Conservation (phyloP, 2,329 filamentous ascomycete species). For the Onygena corvina region DNA sequence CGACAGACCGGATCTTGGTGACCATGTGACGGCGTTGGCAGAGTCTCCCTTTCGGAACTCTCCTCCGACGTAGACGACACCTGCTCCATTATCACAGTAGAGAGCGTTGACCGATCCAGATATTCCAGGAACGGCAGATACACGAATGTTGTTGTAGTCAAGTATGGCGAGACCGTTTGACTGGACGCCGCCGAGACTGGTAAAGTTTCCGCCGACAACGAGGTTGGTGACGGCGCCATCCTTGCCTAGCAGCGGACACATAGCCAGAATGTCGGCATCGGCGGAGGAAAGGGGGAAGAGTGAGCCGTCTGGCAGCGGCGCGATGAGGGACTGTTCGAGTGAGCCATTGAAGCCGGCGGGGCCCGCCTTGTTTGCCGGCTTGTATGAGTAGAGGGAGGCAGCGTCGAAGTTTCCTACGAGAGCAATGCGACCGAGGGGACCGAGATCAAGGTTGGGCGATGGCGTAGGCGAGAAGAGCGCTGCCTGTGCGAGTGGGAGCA, state of each 20-base stretch:
- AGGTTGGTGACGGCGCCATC: conserved; percentile 60
- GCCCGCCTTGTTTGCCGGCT: conserved; percentile 59
- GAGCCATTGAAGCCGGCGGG: conserved; percentile 25
- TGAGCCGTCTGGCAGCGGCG: conserved; percentile 71
- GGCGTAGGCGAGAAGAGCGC: conserved; percentile 28
- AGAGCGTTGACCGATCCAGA: conserved; percentile 71
- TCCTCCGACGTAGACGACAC: conserved; percentile 83
- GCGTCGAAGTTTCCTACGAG: conserved; percentile 82
- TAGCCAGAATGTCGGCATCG: conserved; percentile 73
- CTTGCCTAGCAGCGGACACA: conserved; percentile 64
- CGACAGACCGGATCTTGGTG: conserved; percentile 54
- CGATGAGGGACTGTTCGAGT: conserved; percentile 60
- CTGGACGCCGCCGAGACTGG: conserved; percentile 64
- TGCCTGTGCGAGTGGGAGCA: conserved; percentile 18
- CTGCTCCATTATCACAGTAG: conserved; percentile 63
- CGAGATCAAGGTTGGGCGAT: conserved; percentile 51
- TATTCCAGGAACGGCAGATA: conserved; percentile 68
- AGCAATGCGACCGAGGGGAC: conserved; percentile 66
- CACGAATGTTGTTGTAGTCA: conserved; percentile 56
- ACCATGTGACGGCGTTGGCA: conserved; percentile 81
- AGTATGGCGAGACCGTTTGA: conserved; percentile 72
- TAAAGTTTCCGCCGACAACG: conserved; percentile 89
- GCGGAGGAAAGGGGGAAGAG: conserved; percentile 63
- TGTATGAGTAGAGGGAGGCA: conserved; percentile 77
- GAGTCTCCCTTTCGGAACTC: conserved; percentile 69